Evolutionary conservation across 1,284 basidiomycete species (phyloP).

Genomic region (Xerocomus nothofagi): DNA sequence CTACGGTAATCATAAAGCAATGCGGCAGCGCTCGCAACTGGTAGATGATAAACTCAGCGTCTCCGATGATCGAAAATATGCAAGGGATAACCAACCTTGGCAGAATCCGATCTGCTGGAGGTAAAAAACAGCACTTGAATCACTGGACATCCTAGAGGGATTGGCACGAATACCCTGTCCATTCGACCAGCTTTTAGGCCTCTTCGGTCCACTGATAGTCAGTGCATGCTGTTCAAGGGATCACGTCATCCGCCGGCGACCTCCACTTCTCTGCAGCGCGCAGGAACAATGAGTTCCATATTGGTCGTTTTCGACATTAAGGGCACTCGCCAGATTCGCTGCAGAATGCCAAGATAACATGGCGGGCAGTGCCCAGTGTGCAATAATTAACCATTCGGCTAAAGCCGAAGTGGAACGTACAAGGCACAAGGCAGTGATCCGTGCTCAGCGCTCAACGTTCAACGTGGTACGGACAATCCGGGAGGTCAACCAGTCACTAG

Average conservation of each 20-base stretch:
- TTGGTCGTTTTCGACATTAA: not conserved
- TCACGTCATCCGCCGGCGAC: not conserved
- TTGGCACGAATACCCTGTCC: not conserved
- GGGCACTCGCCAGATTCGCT: not conserved
- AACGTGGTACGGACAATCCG: not conserved
- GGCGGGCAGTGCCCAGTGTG: not conserved
- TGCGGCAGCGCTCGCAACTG: constrained; percentile 13
- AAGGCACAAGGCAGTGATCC: not conserved
- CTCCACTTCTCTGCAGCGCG: not conserved
- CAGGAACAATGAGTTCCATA: not conserved
- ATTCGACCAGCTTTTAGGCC: not conserved
- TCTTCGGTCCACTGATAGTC: not conserved
- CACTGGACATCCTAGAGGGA: constrained; percentile 3
- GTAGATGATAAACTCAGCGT: not conserved
- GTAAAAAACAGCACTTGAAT: not conserved
- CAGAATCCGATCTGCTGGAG: constrained; percentile 8
- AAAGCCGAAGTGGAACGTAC: not conserved
- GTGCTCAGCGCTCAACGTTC: not conserved
- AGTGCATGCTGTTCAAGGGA: not conserved
- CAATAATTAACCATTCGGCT: not conserved
- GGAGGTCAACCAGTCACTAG: too few species aligned
- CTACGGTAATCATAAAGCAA: constrained; percentile 22
- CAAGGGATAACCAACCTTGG: constrained; percentile 8
- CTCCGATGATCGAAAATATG: not conserved
- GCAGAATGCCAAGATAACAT: not conserved